Evolutionary conservation across 352 stramenopile species (phyloP), one percentile per base, ranked within the genome.

Genomic region (Peronospora farinosa): DNA sequence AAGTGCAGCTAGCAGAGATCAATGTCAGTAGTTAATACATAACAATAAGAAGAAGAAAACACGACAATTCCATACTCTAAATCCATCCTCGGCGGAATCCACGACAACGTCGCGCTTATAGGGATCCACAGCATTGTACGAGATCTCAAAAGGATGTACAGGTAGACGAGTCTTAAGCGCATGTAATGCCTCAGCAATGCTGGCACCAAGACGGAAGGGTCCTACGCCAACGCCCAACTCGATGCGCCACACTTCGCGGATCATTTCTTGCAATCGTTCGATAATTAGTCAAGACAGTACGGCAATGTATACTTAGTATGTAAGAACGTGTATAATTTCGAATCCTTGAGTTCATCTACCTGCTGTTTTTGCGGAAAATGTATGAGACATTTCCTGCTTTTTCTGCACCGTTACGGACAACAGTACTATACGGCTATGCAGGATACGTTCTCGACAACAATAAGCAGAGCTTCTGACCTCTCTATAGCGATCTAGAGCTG

Each of bases 161-260:
- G 80, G 80, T 45, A 88, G 54, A 27, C 80, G 80, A 47, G 65
- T 79, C 70, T 91, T 91, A 52, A 93, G 76, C 23, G 74, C 77
- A 50, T 88, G 66, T 5, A 93, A 67, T 46, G 73, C 78, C 31
- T 91, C 79, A 4, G 75, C 76, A 38, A 93, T 62, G 39, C 55
- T 91, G 16, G 80, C 74, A 5, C 83, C 83, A 1, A 93, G 71
- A 5, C 67, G 76, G 59, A 93, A 90, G 15, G 83, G 83, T 0
- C 83, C 83, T 8, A 93, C 74, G 35, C 64, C 72, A n/a, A 60
- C 72, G 67, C 83, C 83, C 40, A 88, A 65, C 43, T 88, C 80
- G 51, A 93, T 88, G 61, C 78, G 74, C 83, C 83, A 93, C 40
- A 93, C 74, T 57, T 91, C 73, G 30, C 76, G 70, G 54, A 77